Conservation (phyloP, 352 stramenopile genomes). For the Globisporangium acanthophoron region DNA sequence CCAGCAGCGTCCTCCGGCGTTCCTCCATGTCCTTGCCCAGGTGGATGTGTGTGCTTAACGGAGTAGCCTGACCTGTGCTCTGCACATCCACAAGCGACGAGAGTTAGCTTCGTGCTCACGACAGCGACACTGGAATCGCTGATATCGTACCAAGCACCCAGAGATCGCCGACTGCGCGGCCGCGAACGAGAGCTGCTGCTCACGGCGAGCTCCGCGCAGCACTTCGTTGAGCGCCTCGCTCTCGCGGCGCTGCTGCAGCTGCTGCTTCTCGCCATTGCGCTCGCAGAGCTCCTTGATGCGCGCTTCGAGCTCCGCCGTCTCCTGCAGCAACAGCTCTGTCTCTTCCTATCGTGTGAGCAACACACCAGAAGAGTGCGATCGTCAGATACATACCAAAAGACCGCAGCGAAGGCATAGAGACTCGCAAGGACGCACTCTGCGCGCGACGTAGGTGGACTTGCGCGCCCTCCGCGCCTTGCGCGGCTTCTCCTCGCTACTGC, state of each 20-base stretch:
- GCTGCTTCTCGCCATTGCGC: background rate
- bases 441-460: constrained; percentile 1
- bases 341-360: background rate
- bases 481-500: background rate
- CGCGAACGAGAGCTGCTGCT: constrained; percentile 28
- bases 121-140: no score
- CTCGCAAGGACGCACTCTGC: background rate
- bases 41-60: constrained; percentile 36
- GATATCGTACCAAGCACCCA: constrained; percentile 15
- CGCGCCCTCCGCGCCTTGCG: background rate
- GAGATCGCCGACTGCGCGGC: constrained; percentile 27
- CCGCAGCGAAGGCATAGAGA: no score
- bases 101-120: background rate
- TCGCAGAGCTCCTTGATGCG: background rate
- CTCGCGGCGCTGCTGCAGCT: background rate
- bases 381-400: background rate
- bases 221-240: background rate
- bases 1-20: constrained; percentile 1
- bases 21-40: constrained; percentile 21
- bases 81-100: background rate
- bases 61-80: constrained; percentile 1
- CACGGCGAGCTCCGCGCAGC: constrained; percentile 11
- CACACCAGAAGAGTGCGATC: background rate
- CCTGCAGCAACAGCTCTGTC: background rate
- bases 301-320: background rate